Base-by-base conservation (phyloP, 1,284 basidiomycete genomes). In the Ustilago vetiveriae region DNA sequence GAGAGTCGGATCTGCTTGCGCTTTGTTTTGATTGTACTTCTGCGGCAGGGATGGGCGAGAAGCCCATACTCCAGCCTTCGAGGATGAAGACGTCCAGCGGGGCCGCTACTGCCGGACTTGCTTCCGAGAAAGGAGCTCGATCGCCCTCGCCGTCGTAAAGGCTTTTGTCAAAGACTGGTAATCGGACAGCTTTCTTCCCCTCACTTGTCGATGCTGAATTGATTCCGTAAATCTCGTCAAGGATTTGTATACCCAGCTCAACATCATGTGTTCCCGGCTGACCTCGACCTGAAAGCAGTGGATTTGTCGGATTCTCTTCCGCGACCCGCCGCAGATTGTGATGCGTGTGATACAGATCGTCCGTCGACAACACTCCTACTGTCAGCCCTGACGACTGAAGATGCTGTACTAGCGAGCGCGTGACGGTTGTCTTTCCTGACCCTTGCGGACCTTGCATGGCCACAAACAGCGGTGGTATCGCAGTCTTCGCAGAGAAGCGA, bases 401-500 rank as follows among this genome's bases (percentile, higher is more conserved):
- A 17, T 52, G 36, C 4, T 47, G 22, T 3, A 57, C 42, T 16
- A 70, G 38, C 1, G 56, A 47, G 24, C 53, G 55, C 1, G 67
- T 57, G 9, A 70, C 47, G 0, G 67, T 70, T 10, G 67, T 70
- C 49, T 70, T 70, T 23, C 67, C 67, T 0, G 62, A 60, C 5
- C 67, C 67, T 40, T 70, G 67, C 13, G 67, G 67, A 3, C 67
- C 67, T 53, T 70, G 67, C 67, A 70, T 70, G 2, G 62, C 67
- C 6, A 65, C 56, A 23, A 70, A 70, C 6, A 70, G 45, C 8
- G 67, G 67, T 13, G 62, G 40, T 2, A 17, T 26, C 5, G 37
- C 23, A 11, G 26, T 27, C 4, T 22, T 21, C 17, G 29, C 17
- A 0, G 35, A 7, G 42, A 49, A 53, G 10, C 52, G 46, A 16